These are phyloP conservation scores for Brassica rapa DNA, from an alignment of 345 rosid species.

Conservation along the genomic window DNA sequence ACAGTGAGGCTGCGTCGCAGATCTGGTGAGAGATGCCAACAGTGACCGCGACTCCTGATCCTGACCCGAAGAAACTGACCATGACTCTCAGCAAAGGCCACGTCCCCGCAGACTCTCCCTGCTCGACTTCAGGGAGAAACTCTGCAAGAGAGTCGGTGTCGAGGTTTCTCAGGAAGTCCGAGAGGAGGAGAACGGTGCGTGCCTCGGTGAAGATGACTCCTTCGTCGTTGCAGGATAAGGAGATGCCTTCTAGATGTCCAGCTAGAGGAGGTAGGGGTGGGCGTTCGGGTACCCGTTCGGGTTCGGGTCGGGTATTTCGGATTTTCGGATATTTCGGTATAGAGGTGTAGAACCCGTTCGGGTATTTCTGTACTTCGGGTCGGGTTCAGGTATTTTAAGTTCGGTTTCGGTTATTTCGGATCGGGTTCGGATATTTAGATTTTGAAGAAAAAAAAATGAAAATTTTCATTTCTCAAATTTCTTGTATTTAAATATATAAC, in stretches of 20 bases:
- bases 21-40: neutral
- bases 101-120: neutral
- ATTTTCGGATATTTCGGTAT: too few relatives aligned
- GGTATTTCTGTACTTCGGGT: too few relatives aligned
- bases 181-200: neutral
- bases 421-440: too few relatives aligned
- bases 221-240: neutral
- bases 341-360: too few relatives aligned
- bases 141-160: neutral
- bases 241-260: neutral
- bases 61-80: neutral
- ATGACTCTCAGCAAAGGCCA: neutral
- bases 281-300: too few relatives aligned
- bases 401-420: too few relatives aligned
- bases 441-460: too few relatives aligned
- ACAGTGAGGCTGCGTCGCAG: neutral
- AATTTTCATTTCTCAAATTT: too few relatives aligned
- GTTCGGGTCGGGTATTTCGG: too few relatives aligned
- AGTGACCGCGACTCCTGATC: neutral
- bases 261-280: conserved; percentile 1
- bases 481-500: too few relatives aligned
- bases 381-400: too few relatives aligned
- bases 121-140: neutral
- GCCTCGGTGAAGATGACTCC: conserved; percentile 6
- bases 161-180: neutral